Evolutionary conservation across 352 stramenopile species (phyloP).

Genomic region (Globisporangium polare): DNA sequence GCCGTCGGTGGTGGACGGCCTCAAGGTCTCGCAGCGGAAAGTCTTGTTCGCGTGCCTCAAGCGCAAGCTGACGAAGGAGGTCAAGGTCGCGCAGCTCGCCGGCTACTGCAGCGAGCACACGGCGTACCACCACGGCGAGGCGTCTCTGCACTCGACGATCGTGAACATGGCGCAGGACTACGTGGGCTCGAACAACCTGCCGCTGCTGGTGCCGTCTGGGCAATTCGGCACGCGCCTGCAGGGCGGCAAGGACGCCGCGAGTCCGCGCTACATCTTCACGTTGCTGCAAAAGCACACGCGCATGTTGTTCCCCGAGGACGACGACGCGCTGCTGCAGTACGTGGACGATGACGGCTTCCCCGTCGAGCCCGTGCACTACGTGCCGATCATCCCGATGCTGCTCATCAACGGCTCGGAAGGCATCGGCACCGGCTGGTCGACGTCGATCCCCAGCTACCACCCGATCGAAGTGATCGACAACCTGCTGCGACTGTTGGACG

Average conservation of each 20-base stretch:
- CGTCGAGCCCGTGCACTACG: constrained; percentile 98
- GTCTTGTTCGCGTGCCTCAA: constrained; percentile 98
- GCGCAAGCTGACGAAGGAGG: constrained; percentile 97
- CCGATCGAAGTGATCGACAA: constrained; percentile 96
- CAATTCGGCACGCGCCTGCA: constrained; percentile 99
- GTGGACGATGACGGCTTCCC: constrained; percentile 97
- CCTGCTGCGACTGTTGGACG: constrained; percentile 79
- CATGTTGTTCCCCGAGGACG: constrained; percentile 96
- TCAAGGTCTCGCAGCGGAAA: constrained; percentile 98
- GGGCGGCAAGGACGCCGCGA: constrained; percentile 97
- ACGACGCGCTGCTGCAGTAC: constrained; percentile 96
- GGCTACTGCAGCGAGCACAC: constrained; percentile 97
- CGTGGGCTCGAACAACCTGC: constrained; percentile 98
- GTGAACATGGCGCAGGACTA: constrained; percentile 99
- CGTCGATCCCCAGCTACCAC: constrained; percentile 94
- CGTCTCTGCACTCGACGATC: constrained; percentile 97
- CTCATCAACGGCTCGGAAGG: constrained; percentile 98
- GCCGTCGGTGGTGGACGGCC: constrained; percentile 94
- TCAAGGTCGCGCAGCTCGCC: constrained; percentile 99
- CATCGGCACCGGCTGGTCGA: constrained; percentile 98
- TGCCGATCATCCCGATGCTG: constrained; percentile 95
- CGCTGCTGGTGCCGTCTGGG: constrained; percentile 94
- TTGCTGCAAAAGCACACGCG: constrained; percentile 94
- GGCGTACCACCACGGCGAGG: constrained; percentile 99
- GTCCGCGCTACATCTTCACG: constrained; percentile 99